Base-by-base conservation (phyloP, 108 stramenopile species). In the Stephanodiscus minutulus region DNA sequence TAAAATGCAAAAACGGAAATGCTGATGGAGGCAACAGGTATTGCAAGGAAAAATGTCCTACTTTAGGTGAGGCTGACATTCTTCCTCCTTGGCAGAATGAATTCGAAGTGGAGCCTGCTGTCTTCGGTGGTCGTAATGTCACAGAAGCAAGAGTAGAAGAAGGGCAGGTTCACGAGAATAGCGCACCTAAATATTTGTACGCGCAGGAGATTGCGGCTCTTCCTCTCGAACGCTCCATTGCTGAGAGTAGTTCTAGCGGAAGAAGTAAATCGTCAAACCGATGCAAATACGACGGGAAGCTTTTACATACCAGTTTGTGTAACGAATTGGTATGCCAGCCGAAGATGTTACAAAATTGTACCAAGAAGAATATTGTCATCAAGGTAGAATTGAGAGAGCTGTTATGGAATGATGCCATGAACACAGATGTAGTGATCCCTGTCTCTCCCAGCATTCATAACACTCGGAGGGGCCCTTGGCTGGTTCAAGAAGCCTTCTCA, bases 321-420 rank as follows among this genome's bases (percentile, higher is more conserved):
- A 92, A 95, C 64, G 91, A 95, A 57, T 64, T 95, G 21, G 68
- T 95, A 9, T 91, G 88, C 46, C 78, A 92, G 25, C 94, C 94
- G 25, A 68, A 82, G 43, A 31, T 86, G 20, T 64, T 95, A 20
- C 81, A 82, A 12, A 87, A 86, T 41, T 92, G 90, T 48, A 66
- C 80, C n/a, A 89, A 85, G 61, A 84, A 81, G 33, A 91, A 88
- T 28, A 82, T 91, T 59, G 87, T 91, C 11, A 63, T 92, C n/a
- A 92, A 92, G 67, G 81, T 88, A 15, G 94, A 92, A 66, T 37
- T 93, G 52, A 76, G 90, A 37, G 85, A 89, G 69, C 43, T 95
- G 28, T 70, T 87, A 76, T 88, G 91, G 88, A 84, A 48, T 57
- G 63, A 86, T 20, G 68, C 59, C 7, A 69, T 84, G 31, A 74